These are phyloP conservation scores for Xylariaceae sp. DNA, from an alignment of 2,329 filamentous ascomycete species.

Conservation along the genomic window DNA sequence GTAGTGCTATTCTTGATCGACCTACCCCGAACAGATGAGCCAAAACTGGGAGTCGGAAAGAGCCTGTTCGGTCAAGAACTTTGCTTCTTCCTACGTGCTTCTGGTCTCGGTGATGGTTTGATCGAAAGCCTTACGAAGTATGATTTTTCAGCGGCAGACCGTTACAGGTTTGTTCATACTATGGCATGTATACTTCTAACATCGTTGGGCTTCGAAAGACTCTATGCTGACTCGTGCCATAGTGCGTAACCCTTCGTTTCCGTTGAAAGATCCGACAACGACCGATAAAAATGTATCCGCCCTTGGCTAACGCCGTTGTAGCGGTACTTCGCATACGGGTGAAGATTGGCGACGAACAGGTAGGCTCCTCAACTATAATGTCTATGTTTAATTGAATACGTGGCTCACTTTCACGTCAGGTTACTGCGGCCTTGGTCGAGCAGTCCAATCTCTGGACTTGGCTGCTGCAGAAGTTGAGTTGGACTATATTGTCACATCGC, in stretches of 20 bases:
- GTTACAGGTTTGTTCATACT: conserved; percentile 78
- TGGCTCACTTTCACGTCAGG: conserved; percentile 44
- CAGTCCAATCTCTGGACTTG: conserved; percentile 62
- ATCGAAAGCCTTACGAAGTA: conserved; percentile 69
- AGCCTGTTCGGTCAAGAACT: conserved; percentile 66
- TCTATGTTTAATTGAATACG: neutral
- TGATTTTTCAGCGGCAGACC: conserved; percentile 71
- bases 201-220: neutral
- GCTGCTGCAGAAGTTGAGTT: conserved; percentile 56
- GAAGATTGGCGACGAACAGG: conserved; percentile 41
- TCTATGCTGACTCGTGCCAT: neutral
- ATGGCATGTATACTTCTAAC: conserved; percentile 53
- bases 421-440: conserved; percentile 67
- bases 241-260: too few relatives aligned
- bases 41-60: conserved; percentile 32
- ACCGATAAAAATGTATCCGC: neutral
- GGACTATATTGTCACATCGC: conserved; percentile 76
- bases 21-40: conserved; percentile 58
- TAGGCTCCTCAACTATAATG: conserved; percentile 20
- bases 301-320: conserved; percentile 28
- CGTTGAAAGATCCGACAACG: too few relatives aligned
- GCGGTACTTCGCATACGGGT: conserved; percentile 54
- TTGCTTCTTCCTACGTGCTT: conserved; percentile 63
- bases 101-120: conserved; percentile 61
- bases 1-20: conserved; percentile 77